Percentiles rank a stretch among this genome's conserved stretches.
These are phyloP conservation scores for Rhazya stricta DNA, from an alignment of 257 asterid genomes.

Conservation along the genomic window DNA sequence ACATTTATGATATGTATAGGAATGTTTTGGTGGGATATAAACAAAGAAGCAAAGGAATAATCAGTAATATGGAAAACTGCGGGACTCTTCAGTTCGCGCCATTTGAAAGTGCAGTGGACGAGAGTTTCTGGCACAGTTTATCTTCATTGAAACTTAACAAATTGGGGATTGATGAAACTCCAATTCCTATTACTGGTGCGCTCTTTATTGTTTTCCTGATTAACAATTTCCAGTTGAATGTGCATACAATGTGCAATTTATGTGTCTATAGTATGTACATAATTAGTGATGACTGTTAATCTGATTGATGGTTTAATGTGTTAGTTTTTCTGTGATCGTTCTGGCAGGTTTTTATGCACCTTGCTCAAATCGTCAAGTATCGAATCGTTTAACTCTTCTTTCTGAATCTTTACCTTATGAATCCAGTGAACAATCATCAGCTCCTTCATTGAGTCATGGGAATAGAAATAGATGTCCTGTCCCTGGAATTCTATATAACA, in stretches of 20 bases:
- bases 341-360: constrained; percentile 86
- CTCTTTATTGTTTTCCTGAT: constrained; percentile 6
- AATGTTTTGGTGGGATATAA: neutral
- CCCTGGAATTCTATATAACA: constrained; percentile 77
- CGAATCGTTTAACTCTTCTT: constrained; percentile 73
- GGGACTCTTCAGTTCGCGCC: constrained; percentile 64
- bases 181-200: constrained; percentile 78
- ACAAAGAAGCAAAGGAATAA: neutral
- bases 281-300: neutral
- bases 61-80: constrained; percentile 27
- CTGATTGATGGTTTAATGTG: neutral
- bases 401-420: constrained; percentile 78
- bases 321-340: neutral
- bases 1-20: neutral
- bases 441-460: constrained; percentile 38
- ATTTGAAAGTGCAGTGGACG: constrained; percentile 77
- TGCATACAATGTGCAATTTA: neutral
- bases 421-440: constrained; percentile 35
- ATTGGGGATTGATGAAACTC: constrained; percentile 87
- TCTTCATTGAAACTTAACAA: constrained; percentile 91
- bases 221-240: neutral
- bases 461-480: constrained; percentile 87
- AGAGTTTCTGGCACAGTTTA: constrained; percentile 86
- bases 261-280: neutral
- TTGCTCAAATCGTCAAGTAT: constrained; percentile 61